phyloP scores from a whole-genome alignment of 306 rosid species.

The Mucuna pruriens region DNA sequence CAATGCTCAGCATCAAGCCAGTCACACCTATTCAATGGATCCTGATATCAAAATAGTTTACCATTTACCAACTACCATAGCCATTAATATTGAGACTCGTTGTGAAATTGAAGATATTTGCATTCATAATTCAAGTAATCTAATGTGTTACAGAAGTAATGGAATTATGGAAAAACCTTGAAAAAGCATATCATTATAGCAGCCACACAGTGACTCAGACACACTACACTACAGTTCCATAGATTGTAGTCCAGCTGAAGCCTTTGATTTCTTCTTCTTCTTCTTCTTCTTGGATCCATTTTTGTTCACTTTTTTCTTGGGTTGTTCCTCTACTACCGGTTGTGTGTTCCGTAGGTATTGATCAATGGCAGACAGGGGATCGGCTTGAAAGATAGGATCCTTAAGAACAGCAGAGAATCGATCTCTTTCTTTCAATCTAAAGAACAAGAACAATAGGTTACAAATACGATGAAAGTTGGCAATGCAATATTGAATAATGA shows the following conservation, averaged over 20 bases:
- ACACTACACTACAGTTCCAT: constrained; percentile 69
- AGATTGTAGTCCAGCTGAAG: constrained; percentile 47
- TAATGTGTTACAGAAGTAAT: constrained; percentile 2
- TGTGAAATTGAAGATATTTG: constrained; percentile 17
- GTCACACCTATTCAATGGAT: neutral
- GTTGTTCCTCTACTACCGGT: constrained; percentile 61
- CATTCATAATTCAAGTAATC: constrained; percentile 27
- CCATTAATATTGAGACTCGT: neutral
- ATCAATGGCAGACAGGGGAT: constrained; percentile 66
- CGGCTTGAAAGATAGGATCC: constrained; percentile 57
- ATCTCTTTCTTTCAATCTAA: constrained; percentile 75
- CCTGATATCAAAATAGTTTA: neutral
- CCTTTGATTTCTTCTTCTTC: constrained; percentile 54
- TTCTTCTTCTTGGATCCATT: constrained; percentile 68
- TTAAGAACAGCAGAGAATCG: constrained; percentile 59
- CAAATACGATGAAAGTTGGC: constrained; percentile 7
- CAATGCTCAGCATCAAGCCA: neutral
- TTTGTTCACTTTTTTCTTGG: constrained; percentile 59
- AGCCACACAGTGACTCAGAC: constrained; percentile 6
- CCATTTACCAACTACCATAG: neutral
- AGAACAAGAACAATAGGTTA: constrained; percentile 28
- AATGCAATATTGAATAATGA: constrained; percentile 28
- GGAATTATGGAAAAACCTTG: neutral
- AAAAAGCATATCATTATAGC: constrained; percentile 13
- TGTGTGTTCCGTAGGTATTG: constrained; percentile 67